Percentiles rank a stretch among this genome's conserved stretches.
Conservation (phyloP, 352 stramenopile species). For the Phytophthora capsici region DNA sequence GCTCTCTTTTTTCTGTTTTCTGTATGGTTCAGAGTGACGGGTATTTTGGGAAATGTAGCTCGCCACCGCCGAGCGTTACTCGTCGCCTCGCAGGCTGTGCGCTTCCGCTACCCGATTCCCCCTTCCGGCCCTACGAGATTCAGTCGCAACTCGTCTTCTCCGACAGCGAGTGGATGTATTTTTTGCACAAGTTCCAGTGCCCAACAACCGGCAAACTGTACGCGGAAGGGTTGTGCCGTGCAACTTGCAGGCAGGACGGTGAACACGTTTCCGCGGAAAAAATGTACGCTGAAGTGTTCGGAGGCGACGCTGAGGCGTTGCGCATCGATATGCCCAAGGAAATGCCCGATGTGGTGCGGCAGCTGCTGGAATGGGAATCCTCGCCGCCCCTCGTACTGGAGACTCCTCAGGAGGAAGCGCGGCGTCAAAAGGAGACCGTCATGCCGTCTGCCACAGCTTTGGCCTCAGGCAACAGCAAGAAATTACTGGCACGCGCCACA, state of each 20-base stretch:
- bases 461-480: background rate
- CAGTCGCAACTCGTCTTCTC: slow-evolving; percentile 53
- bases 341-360: slow-evolving; percentile 52
- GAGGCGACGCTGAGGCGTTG: slow-evolving; percentile 14
- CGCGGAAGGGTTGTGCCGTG: slow-evolving; percentile 57
- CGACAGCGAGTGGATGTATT: slow-evolving; percentile 65
- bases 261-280: slow-evolving; percentile 27
- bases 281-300: slow-evolving; percentile 41
- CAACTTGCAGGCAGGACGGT: slow-evolving; percentile 35
- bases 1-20: slow-evolving; percentile 7
- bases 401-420: slow-evolving; percentile 14
- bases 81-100: slow-evolving; percentile 62
- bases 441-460: slow-evolving; percentile 4
- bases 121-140: slow-evolving; percentile 65
- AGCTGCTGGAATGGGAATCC: slow-evolving; percentile 55
- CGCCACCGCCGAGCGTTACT: slow-evolving; percentile 65
- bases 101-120: slow-evolving; percentile 64
- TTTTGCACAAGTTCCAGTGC: slow-evolving; percentile 66
- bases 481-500: slow-evolving; percentile 30
- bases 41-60: slow-evolving; percentile 56
- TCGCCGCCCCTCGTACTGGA: slow-evolving; percentile 41
- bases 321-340: slow-evolving; percentile 16
- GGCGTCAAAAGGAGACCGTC: slow-evolving; percentile 23
- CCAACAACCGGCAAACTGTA: slow-evolving; percentile 65
- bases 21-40: slow-evolving; percentile 39